Percentiles rank a stretch among this genome's conserved stretches.
phyloP scores from a whole-genome alignment of 345 rosid genomes.

The Moringa oleifera region DNA sequence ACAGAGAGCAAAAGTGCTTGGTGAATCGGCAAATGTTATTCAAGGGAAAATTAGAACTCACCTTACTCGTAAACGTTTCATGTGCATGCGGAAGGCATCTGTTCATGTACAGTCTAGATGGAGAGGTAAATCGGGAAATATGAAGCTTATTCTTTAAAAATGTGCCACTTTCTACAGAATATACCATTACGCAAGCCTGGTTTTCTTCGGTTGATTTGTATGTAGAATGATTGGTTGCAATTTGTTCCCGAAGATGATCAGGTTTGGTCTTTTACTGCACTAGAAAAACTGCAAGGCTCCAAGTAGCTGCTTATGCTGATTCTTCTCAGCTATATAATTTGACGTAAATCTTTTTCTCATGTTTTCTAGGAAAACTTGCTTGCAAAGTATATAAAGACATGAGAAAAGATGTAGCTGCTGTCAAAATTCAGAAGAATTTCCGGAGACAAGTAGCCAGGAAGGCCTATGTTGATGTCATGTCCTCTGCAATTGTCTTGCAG shows the following conservation, averaged over 20 bases:
- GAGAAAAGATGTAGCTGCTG: slow-evolving; percentile 57
- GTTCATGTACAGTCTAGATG: slow-evolving; percentile 63
- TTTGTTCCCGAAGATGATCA: not conserved
- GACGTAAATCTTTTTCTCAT: slow-evolving; percentile 8
- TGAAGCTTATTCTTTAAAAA: slow-evolving; percentile 2
- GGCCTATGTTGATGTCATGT: slow-evolving; percentile 32
- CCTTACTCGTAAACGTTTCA: slow-evolving; percentile 41
- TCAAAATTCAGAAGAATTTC: slow-evolving; percentile 62
- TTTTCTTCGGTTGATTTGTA: slow-evolving; percentile 1
- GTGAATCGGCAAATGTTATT: slow-evolving; percentile 41
- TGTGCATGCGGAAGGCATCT: slow-evolving; percentile 39
- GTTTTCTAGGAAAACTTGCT: slow-evolving; percentile 46
- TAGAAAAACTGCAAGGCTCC: slow-evolving; percentile 1
- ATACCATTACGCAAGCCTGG: not conserved
- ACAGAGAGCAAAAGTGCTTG: slow-evolving; percentile 32
- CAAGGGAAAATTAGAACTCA: slow-evolving; percentile 45
- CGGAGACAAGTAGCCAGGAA: slow-evolving; percentile 57
- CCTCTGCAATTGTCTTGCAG: slow-evolving; percentile 59
- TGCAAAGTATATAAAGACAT: slow-evolving; percentile 27
- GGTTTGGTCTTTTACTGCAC: not conserved
- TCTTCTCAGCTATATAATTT: not conserved
- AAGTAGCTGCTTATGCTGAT: not conserved
- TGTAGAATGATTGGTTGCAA: slow-evolving; percentile 3
- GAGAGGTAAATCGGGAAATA: slow-evolving; percentile 55
- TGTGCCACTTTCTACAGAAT: not conserved